Evolutionary conservation across 441 rosid species (phyloP).

Genomic region (Pelargonium citronellum): DNA sequence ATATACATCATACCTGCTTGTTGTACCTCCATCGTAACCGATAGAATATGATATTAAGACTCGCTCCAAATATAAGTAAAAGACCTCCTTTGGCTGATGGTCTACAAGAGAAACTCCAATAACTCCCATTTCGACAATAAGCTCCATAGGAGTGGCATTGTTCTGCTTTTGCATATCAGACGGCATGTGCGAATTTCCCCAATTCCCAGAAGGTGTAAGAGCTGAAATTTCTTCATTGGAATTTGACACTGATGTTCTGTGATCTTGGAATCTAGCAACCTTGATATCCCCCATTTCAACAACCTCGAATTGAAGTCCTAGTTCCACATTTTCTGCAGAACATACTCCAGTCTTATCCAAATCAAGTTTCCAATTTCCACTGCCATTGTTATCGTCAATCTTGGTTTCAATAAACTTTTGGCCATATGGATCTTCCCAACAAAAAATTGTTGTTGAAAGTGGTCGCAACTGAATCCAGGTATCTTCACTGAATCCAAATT

Average conservation of each 20-base stretch:
- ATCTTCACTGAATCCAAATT: conserved; percentile 82
- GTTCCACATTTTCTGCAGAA: conserved; percentile 39
- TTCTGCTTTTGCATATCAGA: conserved; percentile 37
- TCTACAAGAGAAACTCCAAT: conserved; percentile 89
- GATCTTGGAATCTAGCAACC: conserved; percentile 64
- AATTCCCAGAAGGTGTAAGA: conserved; percentile 37
- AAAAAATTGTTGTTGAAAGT: conserved; percentile 65
- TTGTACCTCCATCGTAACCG: conserved; percentile 87
- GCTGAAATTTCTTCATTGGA: conserved; percentile 39
- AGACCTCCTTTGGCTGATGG: conserved; percentile 86
- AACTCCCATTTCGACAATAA: conserved; percentile 81
- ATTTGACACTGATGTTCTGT: conserved; percentile 27
- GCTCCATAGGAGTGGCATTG: conserved; percentile 52
- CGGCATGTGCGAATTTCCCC: conserved; percentile 40
- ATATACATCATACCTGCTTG: conserved; percentile 61
- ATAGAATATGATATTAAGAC: conserved; percentile 78
- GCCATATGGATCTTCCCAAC: conserved; percentile 98
- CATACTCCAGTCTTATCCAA: conserved; percentile 51
- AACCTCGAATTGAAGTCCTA: conserved; percentile 58
- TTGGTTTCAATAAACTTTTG: conserved; percentile 69
- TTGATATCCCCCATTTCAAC: conserved; percentile 63
- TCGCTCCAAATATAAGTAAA: conserved; percentile 72
- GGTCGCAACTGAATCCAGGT: conserved; percentile 73
- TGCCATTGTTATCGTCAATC: conserved; percentile 40
- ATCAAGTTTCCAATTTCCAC: conserved; percentile 51